Base-by-base conservation (phyloP, 768 basidiomycete species). In the Boletus pseudo-olivaceus region DNA sequence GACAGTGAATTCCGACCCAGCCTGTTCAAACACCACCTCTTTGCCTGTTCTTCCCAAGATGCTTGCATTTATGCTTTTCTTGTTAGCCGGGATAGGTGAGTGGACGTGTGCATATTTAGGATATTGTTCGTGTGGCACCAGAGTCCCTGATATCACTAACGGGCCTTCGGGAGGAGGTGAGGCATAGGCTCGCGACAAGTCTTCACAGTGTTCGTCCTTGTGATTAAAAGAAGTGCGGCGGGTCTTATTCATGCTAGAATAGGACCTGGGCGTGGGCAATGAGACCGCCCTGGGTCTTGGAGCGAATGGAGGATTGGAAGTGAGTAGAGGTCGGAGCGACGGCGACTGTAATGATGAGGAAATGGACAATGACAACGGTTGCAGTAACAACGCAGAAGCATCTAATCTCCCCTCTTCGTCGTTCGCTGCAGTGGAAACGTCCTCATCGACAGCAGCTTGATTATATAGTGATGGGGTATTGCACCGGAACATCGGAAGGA, bases 101-200 rank as follows among this genome's bases (percentile, higher is more conserved):
- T 59, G 49, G 19, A 70, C 43, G 44, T 70, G 69, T 0, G 69
- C 69, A 47, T 70, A 72, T 52, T 58, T 68, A 8, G 65, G 69
- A 29, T 59, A 60, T 23, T 60, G 52, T 38, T 69, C 70, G 3
- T 62, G 50, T 27, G 62, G 51, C 1, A 58, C 57, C 9, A 54
- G 46, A 44, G 59, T 23, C 27, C 59, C 49, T 7, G 64, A 46
- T 35, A 70, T 19, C 12, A 60, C 49, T 11, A 69, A 19, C 2
- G 69, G 70, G 7, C 68, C 67, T 7, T 59, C 60, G 2, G 71
- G 62, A 23, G 71, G 67, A 50, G 68, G 68, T 12, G 57, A 60
- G 35, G 66, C 66, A 42, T 70, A 70, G 14, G 60, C 58, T 42
- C 58, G 69, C 7, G 69, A 70, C 43, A 72, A 44, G 50, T 70